phyloP scores from a whole-genome alignment of 2,329 filamentous ascomycete species.

The Fusarium tanahbumbuense region DNA sequence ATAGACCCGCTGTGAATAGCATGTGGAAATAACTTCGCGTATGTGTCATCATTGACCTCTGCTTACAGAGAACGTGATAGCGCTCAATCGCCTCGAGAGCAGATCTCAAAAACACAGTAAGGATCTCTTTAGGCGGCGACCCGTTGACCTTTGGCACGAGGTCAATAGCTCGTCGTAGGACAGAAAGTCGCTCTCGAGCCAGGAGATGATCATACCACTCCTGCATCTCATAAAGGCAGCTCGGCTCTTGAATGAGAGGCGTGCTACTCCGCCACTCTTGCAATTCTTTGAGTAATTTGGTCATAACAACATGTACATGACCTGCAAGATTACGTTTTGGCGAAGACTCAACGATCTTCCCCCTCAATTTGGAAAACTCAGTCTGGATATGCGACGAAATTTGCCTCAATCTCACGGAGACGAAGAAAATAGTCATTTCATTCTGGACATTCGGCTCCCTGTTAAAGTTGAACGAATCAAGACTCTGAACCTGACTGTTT shows the following conservation, averaged over 20 bases:
- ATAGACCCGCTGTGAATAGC: conserved; percentile 58
- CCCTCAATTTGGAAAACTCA: conserved; percentile 40
- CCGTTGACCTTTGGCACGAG: conserved; percentile 51
- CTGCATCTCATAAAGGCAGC: conserved; percentile 56
- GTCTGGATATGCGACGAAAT: conserved; percentile 56
- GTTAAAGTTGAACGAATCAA: background rate
- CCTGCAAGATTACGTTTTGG: conserved; percentile 27
- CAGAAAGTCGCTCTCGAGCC: conserved; percentile 54
- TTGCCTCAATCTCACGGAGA: conserved; percentile 52
- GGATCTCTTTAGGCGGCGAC: conserved; percentile 48
- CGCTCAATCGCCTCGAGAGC: conserved; percentile 52
- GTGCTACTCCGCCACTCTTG: conserved; percentile 51
- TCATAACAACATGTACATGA: conserved; percentile 43
- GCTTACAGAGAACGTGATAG: too few relatives aligned
- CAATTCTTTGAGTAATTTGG: conserved; percentile 50
- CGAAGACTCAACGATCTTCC: background rate
- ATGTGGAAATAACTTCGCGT: conserved; percentile 62
- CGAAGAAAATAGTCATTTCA: conserved; percentile 50
- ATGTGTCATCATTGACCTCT: background rate
- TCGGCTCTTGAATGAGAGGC: conserved; percentile 50
- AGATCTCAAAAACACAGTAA: conserved; percentile 50
- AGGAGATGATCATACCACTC: conserved; percentile 59
- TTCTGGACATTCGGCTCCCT: background rate
- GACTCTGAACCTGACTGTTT: background rate
- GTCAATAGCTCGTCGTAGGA: conserved; percentile 56